Conservation (phyloP, 139 green algal species). For the Asterochloris sp. region DNA sequence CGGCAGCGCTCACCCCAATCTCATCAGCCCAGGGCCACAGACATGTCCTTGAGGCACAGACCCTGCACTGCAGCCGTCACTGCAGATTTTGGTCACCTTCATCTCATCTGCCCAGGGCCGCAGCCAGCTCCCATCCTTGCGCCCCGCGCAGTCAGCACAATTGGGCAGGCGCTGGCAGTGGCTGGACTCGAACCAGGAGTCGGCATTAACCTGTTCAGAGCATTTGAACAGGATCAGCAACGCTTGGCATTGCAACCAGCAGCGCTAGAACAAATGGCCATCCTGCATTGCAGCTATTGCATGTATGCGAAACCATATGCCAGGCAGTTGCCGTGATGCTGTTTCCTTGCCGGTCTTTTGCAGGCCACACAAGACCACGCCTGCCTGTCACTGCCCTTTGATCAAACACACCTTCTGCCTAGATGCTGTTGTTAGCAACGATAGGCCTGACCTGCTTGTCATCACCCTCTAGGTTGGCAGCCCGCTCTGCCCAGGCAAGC, state of each 20-base stretch:
- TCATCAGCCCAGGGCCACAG: no score
- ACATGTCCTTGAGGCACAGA: no score
- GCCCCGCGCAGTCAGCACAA: not conserved
- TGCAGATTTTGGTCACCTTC: not conserved
- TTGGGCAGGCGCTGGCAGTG: slow-evolving; percentile 12
- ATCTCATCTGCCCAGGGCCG: slow-evolving; percentile 18
- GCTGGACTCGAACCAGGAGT: slow-evolving; percentile 21
- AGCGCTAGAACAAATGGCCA: no score
- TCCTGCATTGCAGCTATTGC: not conserved
- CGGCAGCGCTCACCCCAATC: no score
- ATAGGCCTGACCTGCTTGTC: not conserved
- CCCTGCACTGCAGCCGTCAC: no score
- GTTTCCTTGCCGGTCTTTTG: no score
- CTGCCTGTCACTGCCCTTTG: no score
- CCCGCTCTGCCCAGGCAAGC: slow-evolving; percentile 1
- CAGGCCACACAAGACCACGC: no score
- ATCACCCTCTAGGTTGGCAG: not conserved
- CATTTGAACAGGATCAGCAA: slow-evolving; percentile 7
- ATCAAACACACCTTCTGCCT: no score
- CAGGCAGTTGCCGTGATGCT: not conserved
- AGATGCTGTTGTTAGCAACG: no score
- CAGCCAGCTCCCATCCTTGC: not conserved
- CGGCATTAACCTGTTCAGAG: slow-evolving; percentile 8
- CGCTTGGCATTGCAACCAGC: not conserved
- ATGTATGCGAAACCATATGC: not conserved